These are phyloP conservation scores for Hypoxylon sp. DNA, from an alignment of 2,329 filamentous ascomycete genomes.

Conservation along the genomic window DNA sequence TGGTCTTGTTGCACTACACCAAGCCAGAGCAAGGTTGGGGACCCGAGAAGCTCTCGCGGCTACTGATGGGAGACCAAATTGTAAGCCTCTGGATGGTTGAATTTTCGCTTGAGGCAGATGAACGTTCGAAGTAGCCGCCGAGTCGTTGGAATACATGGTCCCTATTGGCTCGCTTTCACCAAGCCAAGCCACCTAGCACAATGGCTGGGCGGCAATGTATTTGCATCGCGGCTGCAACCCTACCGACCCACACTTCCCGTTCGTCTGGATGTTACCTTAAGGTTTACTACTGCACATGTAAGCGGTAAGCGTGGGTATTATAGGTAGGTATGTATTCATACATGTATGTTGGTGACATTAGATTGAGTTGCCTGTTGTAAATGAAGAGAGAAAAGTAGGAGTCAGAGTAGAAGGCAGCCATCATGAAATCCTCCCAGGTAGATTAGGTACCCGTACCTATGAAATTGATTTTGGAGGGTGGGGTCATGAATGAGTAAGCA, in stretches of 20 bases:
- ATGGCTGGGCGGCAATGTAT: conserved; percentile 51
- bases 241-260: conserved; percentile 41
- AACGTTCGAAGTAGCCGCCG: conserved; percentile 54
- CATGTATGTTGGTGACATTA: neutral
- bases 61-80: conserved; percentile 50
- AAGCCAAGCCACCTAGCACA: conserved; percentile 44
- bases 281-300: conserved; percentile 19
- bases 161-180: conserved; percentile 46
- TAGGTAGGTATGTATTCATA: neutral
- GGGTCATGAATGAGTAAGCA: conserved; percentile 15
- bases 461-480: conserved; percentile 1
- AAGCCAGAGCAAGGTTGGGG: conserved; percentile 37
- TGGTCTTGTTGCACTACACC: conserved; percentile 33
- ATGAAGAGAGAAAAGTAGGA: neutral
- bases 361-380: neutral
- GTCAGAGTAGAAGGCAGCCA: neutral
- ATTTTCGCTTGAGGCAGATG: conserved; percentile 48
- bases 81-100: conserved; percentile 50
- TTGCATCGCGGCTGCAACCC: conserved; percentile 51
- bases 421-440: neutral
- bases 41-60: conserved; percentile 41
- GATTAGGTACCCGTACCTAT: no score
- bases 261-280: conserved; percentile 30
- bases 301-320: conserved; percentile 21
- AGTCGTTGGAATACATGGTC: conserved; percentile 27